Evolutionary conservation across 2,329 filamentous ascomycete species (phyloP), one percentile per base, ranked within the genome.

Genomic region (Colletotrichum costaricense): DNA sequence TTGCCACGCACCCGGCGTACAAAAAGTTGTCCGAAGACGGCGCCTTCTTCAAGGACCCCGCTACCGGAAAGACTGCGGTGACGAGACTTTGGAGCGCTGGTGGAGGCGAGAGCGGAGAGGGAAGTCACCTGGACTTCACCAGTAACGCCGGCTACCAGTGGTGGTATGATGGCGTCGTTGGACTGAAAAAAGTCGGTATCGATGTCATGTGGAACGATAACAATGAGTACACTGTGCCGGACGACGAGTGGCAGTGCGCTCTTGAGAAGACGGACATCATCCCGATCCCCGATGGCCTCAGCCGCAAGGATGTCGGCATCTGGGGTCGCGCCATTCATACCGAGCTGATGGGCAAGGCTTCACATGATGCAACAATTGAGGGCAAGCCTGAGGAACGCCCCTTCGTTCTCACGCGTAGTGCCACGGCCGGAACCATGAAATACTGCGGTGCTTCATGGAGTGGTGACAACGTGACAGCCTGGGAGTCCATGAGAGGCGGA

Each of bases 121-220:
- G 93, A 3, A 90, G 92, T 2, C 92, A 94, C 74, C 89, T 94
- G 58, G 93, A 94, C 79, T 94, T 94, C 76, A 93, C 92, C 0
- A 93, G 91, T 0, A 84, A 88, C 26, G 87, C 87, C 0, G 92
- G 91, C 0, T 94, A 90, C 77, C 83, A 90, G 19, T 94, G 92
- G 91, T 94, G 93, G 93, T 92, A 90, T 73, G 84, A 93, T 1
- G 92, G 93, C 2, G 89, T 93, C 9, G 87, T 88, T 72, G 87
- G 86, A 63, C 84, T 94, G 1, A 90, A 90, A 67, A 83, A 88
- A 30, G 82, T 89, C 9, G 92, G 92, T 1, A 92, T 94, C 69
- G 92, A 94, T 76, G 92, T 88, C 60, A 93, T 94, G 83, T 94
- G 93, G 93, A 94, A 94, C 76, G 93, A 94, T 79, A 94, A 94